A percentile compares a stretch with the other conserved stretches of the same genome.
Conservation (phyloP, 768 basidiomycete species). For the Cytidiella melzeri region DNA sequence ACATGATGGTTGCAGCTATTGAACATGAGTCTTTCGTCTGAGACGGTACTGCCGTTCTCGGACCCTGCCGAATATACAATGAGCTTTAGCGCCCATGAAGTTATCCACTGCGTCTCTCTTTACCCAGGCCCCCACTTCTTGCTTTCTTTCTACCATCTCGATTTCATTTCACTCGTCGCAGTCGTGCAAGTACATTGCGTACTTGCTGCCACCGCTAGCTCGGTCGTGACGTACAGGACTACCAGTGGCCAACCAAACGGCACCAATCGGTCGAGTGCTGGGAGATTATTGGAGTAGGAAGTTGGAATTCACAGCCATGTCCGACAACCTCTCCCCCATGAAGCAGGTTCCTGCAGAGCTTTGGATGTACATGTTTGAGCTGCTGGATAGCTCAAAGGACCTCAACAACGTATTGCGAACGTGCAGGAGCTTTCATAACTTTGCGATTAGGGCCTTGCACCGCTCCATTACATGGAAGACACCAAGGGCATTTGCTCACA, state of each 20-base stretch:
- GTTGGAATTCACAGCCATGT: no score
- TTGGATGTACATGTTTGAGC: constrained; percentile 34
- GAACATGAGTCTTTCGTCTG: no score
- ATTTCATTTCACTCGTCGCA: no score
- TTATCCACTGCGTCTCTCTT: not conserved
- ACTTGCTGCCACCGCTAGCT: no score
- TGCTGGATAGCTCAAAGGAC: constrained; percentile 25
- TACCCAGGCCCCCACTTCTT: not conserved
- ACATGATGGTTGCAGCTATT: constrained; percentile 10
- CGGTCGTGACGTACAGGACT: no score
- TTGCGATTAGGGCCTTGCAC: constrained; percentile 28
- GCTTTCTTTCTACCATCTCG: no score
- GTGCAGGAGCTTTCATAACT: constrained; percentile 26
- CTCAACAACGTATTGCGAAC: constrained; percentile 27
- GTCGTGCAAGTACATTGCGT: no score
- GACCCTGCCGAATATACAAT: no score
- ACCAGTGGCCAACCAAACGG: no score
- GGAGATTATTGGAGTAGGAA: no score
- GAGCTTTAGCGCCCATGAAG: constrained; percentile 3
- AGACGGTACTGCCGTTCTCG: no score
- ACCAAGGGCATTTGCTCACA: constrained; percentile 23
- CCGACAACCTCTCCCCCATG: constrained; percentile 1
- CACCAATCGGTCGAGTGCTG: no score
- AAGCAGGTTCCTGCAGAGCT: constrained; percentile 31
- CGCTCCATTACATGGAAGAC: constrained; percentile 29